Evolutionary conservation across 768 basidiomycete genomes (phyloP).

Genomic region (Podaxis sp.): DNA sequence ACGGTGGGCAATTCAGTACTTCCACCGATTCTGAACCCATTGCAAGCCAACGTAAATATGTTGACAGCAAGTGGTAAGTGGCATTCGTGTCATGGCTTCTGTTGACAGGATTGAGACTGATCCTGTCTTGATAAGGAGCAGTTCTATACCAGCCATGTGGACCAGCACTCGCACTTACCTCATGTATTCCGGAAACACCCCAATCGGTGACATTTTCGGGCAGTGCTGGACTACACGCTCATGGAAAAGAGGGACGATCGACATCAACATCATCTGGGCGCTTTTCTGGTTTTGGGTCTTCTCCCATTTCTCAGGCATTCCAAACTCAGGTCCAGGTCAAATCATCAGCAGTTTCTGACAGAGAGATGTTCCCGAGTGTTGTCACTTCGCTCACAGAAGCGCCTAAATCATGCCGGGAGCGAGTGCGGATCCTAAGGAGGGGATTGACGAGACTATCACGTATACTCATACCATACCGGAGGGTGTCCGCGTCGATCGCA

Average conservation of each 20-base stretch:
- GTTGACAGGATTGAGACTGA: neutral
- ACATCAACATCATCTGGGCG: neutral
- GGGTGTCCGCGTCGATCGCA: neutral
- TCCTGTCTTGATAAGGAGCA: neutral
- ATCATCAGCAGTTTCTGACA: neutral
- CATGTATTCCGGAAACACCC: constrained; percentile 27
- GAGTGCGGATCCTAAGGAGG: neutral
- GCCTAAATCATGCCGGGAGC: neutral
- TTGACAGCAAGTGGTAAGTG: neutral
- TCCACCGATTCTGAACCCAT: neutral
- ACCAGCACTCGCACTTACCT: constrained; percentile 28
- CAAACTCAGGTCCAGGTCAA: neutral
- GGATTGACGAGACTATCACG: constrained; percentile 1
- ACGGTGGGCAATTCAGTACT: constrained; percentile 4
- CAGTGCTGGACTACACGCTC: neutral
- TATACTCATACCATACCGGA: neutral
- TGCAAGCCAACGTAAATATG: neutral
- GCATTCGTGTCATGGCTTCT: neutral
- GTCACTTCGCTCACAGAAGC: neutral
- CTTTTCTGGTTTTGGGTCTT: neutral
- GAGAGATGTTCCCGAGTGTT: neutral
- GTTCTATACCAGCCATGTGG: constrained; percentile 7
- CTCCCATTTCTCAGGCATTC: neutral
- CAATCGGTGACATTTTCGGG: constrained; percentile 14
- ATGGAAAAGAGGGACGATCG: neutral